Conservation (phyloP, 768 basidiomycete species). For the Chalciporus piperatus region DNA sequence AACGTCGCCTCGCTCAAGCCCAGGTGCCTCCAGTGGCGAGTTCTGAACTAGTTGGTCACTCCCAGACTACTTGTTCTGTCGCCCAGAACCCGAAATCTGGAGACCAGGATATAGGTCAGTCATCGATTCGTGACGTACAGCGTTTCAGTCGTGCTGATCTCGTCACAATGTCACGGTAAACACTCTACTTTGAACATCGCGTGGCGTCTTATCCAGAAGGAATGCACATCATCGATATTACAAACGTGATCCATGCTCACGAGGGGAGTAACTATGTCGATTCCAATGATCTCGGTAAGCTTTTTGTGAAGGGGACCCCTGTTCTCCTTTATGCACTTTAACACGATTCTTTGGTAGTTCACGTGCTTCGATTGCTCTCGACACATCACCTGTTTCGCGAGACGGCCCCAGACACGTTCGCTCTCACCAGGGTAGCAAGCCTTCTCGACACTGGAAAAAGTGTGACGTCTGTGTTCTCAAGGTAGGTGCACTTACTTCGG, state of each 20-base stretch:
- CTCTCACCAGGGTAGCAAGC: conserved; percentile 67
- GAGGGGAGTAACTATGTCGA: conserved; percentile 17
- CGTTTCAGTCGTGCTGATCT: background rate
- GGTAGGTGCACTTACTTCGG: conserved; percentile 33
- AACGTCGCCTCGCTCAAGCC: conserved; percentile 43
- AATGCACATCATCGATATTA: conserved; percentile 22
- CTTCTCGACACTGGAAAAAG: conserved; percentile 66
- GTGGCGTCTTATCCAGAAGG: conserved; percentile 7
- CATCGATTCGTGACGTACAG: no score
- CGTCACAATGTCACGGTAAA: background rate
- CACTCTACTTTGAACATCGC: background rate
- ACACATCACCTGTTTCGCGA: conserved; percentile 77
- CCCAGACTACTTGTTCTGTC: background rate
- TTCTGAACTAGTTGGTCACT: background rate
- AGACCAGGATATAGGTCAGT: background rate
- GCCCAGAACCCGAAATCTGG: background rate
- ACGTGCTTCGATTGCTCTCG: conserved; percentile 71
- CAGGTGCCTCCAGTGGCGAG: background rate
- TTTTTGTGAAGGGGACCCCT: background rate
- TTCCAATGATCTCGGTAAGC: conserved; percentile 16
- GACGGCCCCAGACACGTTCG: conserved; percentile 66
- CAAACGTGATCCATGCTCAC: conserved; percentile 18
- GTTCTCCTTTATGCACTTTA: background rate
- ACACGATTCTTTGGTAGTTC: conserved; percentile 41
- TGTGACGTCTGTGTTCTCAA: conserved; percentile 44